Evolutionary conservation across 2,329 filamentous ascomycete species (phyloP), one percentile per base, ranked within the genome.

Genomic region (Fusarium udum): DNA sequence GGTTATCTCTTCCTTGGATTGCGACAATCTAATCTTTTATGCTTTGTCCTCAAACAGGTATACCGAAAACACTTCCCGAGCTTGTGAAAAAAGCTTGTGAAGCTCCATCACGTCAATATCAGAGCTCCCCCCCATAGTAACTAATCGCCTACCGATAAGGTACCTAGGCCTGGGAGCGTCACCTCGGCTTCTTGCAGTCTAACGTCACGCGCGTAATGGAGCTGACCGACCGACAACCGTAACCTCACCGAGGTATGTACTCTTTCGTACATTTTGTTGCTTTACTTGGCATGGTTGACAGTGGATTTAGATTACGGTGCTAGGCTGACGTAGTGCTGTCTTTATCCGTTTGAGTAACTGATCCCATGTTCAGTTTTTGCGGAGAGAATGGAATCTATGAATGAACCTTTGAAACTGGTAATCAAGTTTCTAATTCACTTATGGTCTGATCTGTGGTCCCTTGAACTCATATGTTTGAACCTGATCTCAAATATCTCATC

Each of bases 31-130:
- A 42, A 71, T 73, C 63, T 67, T 73, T 73, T 73, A 73, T 73
- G 71, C 48, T 60, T 71, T 66, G 16, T 52, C 66, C 55, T 64
- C 55, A 46, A 46, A 45, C 55, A 57, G 62, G 65, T 28, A 61
- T 61, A 72, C 66, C 66, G 71, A 73, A 67, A 73, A 67, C 64
- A 32, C 48, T 49, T 62, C 65, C 52, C 42, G 49, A 58, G 70
- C 71, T 73, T 63, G 71, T 73, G 71, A 73, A 73, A 73, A 72
- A 73, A 71, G 70, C 71, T 73, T 73, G 71, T 73, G 71, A 73
- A 68, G 48, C 67, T 61, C 67, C 52, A 64, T 65, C 59, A 57
- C 60, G 49, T 67, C 68, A 57, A 71, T 26, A 63, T 56, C 36
- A 58, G 53, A 72, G 61, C 57, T 72, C 42, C 57, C 51, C 68